Percentiles rank a stretch among this genome's conserved stretches.
phyloP scores from a whole-genome alignment of 768 basidiomycete genomes.

The Exidia glandulosa region DNA sequence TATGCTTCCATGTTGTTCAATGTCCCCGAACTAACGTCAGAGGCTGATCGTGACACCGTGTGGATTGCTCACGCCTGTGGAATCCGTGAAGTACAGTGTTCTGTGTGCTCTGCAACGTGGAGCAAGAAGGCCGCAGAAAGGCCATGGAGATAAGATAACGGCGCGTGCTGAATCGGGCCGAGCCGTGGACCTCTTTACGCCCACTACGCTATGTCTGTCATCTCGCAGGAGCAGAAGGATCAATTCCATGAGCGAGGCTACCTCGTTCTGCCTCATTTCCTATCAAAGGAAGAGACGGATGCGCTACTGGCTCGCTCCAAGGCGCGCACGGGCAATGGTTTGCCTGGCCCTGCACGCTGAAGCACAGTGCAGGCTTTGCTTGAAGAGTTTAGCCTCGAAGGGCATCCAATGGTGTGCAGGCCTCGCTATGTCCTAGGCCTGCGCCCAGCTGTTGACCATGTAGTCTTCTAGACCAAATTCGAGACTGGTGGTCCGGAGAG shows the following conservation, averaged over 20 bases:
- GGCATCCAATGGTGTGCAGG: constrained; percentile 64
- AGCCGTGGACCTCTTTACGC: background rate
- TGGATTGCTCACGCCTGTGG: too few species aligned
- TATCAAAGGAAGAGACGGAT: constrained; percentile 43
- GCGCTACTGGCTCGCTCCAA: constrained; percentile 61
- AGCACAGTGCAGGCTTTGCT: constrained; percentile 31
- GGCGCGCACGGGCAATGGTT: constrained; percentile 14
- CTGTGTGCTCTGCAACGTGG: too few species aligned
- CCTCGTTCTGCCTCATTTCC: constrained; percentile 65
- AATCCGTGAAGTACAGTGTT: too few species aligned
- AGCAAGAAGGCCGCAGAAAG: background rate
- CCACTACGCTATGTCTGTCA: constrained; percentile 4
- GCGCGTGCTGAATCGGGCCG: background rate
- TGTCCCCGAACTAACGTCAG: too few species aligned
- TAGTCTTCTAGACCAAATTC: constrained; percentile 64
- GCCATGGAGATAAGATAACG: background rate
- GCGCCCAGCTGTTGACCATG: constrained; percentile 1
- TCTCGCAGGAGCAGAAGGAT: constrained; percentile 46
- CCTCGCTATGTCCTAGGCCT: background rate
- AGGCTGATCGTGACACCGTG: too few species aligned
- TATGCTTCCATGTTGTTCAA: too few species aligned
- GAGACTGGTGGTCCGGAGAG: constrained; percentile 57
- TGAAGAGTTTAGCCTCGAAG: constrained; percentile 61
- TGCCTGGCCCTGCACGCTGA: background rate
- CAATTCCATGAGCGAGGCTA: constrained; percentile 63